Evolutionary conservation across 1,284 basidiomycete species (phyloP), one percentile per base, ranked within the genome.

Genomic region (Lentinula novae-zelandiae): DNA sequence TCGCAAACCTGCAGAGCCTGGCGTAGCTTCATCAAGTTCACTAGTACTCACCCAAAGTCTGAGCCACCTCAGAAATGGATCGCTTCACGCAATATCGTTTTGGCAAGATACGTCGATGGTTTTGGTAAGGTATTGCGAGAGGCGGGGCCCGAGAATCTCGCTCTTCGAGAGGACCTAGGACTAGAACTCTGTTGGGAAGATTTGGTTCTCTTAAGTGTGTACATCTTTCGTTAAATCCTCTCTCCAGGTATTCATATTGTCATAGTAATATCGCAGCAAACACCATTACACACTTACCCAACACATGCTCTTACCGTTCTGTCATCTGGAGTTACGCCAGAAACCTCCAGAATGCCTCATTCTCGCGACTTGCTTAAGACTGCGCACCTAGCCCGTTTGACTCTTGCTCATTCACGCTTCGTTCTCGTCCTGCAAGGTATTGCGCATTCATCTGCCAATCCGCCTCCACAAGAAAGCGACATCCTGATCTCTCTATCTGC

Each of bases 281-380:
- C 60, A 44, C 53, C 60, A n/a, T 38, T 61, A 34, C 53, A 57
- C 60, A 56, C 27, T 9, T 61, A 61, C 40, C 60, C 60, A 10
- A 61, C 60, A 2, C 48, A 50, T 27, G 60, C 60, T 49, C 53
- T 61, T 17, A 53, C 50, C 12, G 39, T 53, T 5, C 38, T 52
- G 15, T 34, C 49, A 20, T 40, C 38, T 5, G 7, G 22, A 17
- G 20, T 39, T 7, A 17, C 27, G 2, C 40, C 46, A 15, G 54
- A 49, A 38, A 56, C 38, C n/a, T 49, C 49, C 8, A 48, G 36
- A 48, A 48, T 20, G 15, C 27, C 49, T 31, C 20, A 42, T 7
- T 13, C 52, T 8, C 53, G 39, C 15, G 12, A 17, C 40, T 46
- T 42, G 10, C 42, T 56, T 10, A 56, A 46, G 33, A 56, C 54